Evolutionary conservation across 768 basidiomycete species (phyloP).

Genomic region (Ephemerocybe angulata): DNA sequence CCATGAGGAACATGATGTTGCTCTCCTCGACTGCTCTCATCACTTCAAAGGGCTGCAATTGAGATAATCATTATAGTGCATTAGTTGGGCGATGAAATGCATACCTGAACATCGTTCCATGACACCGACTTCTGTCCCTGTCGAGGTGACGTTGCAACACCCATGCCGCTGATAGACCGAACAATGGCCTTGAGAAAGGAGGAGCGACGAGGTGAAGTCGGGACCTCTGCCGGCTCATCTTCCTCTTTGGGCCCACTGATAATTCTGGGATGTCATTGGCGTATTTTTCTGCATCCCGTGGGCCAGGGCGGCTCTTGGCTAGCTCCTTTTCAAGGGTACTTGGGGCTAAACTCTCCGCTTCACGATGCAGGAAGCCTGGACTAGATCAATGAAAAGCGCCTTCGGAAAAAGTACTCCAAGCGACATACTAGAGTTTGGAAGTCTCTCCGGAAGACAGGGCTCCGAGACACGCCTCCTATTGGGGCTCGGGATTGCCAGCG

Average conservation of each 20-base stretch:
- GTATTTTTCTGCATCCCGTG: background rate
- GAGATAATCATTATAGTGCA: background rate
- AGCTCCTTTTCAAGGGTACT: conserved; percentile 55
- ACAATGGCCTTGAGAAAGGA: conserved; percentile 33
- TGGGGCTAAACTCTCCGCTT: conserved; percentile 59
- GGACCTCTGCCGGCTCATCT: conserved; percentile 18
- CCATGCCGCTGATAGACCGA: conserved; percentile 21
- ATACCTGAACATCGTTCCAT: conserved; percentile 28
- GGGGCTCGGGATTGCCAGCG: conserved; percentile 8
- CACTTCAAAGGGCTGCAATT: conserved; percentile 53
- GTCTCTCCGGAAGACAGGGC: conserved; percentile 63
- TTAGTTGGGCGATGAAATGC: background rate
- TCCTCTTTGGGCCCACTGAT: conserved; percentile 16
- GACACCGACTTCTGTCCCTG: conserved; percentile 13
- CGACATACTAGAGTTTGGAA: conserved; percentile 63
- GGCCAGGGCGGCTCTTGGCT: background rate
- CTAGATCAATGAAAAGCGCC: conserved; percentile 10
- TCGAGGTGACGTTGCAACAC: background rate
- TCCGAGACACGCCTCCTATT: conserved; percentile 42
- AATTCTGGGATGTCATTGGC: background rate
- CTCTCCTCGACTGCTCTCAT: conserved; percentile 82
- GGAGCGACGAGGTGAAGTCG: conserved; percentile 23
- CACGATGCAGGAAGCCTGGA: conserved; percentile 67
- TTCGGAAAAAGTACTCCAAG: background rate
- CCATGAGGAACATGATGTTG: conserved; percentile 80